Percentiles rank a stretch among this genome's conserved stretches.
These are phyloP conservation scores for Pezicula rhizophila DNA, from an alignment of 2,329 filamentous ascomycete species.

Conservation along the genomic window DNA sequence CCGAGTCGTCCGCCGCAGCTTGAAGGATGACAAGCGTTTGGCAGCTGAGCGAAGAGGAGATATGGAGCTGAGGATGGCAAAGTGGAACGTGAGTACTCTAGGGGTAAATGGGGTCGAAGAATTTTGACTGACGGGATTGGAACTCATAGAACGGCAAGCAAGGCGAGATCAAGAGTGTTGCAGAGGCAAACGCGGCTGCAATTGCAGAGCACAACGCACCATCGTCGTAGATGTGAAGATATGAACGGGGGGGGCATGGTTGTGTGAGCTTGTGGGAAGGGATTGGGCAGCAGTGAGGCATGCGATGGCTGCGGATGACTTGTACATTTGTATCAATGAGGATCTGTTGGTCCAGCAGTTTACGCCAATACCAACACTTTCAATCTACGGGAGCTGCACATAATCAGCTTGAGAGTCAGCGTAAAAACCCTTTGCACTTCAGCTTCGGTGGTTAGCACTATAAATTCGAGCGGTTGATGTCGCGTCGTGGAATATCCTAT, in stretches of 20 bases:
- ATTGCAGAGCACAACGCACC: slow-evolving; percentile 17
- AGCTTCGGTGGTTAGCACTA: no score
- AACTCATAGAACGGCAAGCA: slow-evolving; percentile 83
- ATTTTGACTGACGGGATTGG: slow-evolving; percentile 12
- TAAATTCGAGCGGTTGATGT: no score
- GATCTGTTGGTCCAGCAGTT: slow-evolving; percentile 12
- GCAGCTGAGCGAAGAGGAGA: slow-evolving; percentile 82
- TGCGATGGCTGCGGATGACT: slow-evolving; percentile 6
- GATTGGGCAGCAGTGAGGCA: not conserved
- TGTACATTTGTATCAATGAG: slow-evolving; percentile 26
- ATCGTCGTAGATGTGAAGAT: slow-evolving; percentile 15
- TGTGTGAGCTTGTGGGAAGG: not conserved
- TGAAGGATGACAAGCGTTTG: slow-evolving; percentile 92
- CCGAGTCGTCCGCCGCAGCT: slow-evolving; percentile 88
- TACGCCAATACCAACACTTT: not conserved
- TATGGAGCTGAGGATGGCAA: slow-evolving; percentile 82
- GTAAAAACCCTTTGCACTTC: no score
- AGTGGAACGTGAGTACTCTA: slow-evolving; percentile 76
- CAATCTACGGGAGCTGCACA: no score
- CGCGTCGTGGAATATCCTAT: no score
- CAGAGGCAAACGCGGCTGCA: slow-evolving; percentile 43
- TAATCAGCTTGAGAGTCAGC: no score
- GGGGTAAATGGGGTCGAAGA: slow-evolving; percentile 9
- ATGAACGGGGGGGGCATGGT: not conserved
- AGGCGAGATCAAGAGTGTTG: slow-evolving; percentile 73